Base-by-base conservation (phyloP, 176 grass and related monocot species). In the Musa schizocarpa region DNA sequence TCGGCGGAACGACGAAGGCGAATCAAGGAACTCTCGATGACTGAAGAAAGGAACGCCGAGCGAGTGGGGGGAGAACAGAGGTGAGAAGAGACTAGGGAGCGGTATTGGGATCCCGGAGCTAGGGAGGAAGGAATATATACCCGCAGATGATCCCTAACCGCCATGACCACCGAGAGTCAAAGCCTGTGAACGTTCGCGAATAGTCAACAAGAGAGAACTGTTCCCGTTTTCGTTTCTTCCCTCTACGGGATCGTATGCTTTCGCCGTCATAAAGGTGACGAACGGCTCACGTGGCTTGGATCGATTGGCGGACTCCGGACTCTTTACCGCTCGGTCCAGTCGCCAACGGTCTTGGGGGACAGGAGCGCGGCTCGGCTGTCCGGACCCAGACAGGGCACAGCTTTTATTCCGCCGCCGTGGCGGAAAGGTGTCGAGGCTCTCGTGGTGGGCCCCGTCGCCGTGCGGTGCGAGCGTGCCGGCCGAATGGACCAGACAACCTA, bases 121-220 rank as follows among this genome's bases (percentile, higher is more conserved):
- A 52, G 16, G 29, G 43, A 50, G 68, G 68, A 9, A 21, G 68
- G 68, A 11, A 70, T 70, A 52, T 70, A 70, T 70, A 70, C 17
- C 43, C 48, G 68, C 68, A 13, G 68, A 1, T 51, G 43, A 70
- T 70, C 48, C 43, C 68, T 70, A 70, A 70, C 68, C 68, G 48
- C 34, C 68, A 70, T 70, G 68, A 19, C 51, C 13, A 49, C 29
- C 4, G 34, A 6, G 19, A 20, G 68, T 48, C 68, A 48, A 34
- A 52, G 68, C 51, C 68, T 48, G 23, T 23, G 63, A 20, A 65
- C 23, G 12, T 24, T 23, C 63, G 14, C 50, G 68, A 50, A 52
- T 48, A 17, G 12, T 23, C 34, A 43, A 43, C 34, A 6, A 17
- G 65, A 1, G 62, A 13, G 1, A 9, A 50, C 16, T 61, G 6